These are phyloP conservation scores for Raphidocelis subcapitata DNA, from an alignment of 139 green algal genomes.

Conservation along the genomic window DNA sequence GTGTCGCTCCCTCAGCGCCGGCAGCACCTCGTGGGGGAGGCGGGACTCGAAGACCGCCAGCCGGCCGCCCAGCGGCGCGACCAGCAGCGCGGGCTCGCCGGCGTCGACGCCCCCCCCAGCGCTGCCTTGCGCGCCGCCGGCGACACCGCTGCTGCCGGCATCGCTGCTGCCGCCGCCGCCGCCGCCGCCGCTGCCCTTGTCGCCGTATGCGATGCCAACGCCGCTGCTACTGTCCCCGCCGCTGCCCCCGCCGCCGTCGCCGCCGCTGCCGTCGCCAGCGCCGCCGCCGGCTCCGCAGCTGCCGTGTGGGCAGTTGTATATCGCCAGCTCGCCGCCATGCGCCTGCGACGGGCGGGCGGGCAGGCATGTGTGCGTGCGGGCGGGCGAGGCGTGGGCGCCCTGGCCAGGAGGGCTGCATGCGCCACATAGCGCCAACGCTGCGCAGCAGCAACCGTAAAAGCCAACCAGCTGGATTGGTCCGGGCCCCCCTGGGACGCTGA, in stretches of 20 bases:
- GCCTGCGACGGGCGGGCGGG: neutral
- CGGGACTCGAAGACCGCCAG: constrained; percentile 69
- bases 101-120: neutral
- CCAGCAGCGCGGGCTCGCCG: constrained; percentile 35
- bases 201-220: too few species aligned
- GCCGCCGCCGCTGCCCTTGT: neutral
- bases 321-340: constrained; percentile 47
- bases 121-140: neutral
- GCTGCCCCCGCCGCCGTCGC: too few species aligned
- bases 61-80: constrained; percentile 52
- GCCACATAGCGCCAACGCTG: too few species aligned
- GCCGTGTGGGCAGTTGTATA: constrained; percentile 44
- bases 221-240: neutral
- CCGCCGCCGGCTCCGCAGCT: too few species aligned
- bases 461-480: too few species aligned
- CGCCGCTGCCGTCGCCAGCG: too few species aligned
- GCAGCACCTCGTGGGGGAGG: constrained; percentile 73
- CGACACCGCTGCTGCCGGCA: neutral
- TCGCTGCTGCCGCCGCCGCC: neutral
- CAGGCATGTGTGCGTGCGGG: neutral
- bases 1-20: constrained; percentile 34
- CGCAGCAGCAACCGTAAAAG: too few species aligned
- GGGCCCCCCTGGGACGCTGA: too few species aligned
- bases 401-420: too few species aligned
- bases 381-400: too few species aligned